Evolutionary conservation across 805 yeast species (phyloP), one percentile per base, ranked within the genome.

Genomic region (Starmera caribaea): DNA sequence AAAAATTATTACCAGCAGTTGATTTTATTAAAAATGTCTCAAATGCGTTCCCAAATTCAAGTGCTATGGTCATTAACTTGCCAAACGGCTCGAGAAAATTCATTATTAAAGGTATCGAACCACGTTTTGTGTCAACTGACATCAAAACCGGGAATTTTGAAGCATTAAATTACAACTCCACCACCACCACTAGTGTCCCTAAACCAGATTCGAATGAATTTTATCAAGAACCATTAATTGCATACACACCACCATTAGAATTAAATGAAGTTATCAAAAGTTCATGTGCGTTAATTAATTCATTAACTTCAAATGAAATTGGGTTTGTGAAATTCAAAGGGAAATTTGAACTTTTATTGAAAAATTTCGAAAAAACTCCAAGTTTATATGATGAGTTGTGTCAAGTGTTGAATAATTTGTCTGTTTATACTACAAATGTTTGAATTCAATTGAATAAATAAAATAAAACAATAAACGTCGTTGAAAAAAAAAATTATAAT

Each of bases 21-120:
- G 97, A 92, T 48, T 92, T 92, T 59, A 92, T 92, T 58, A 87
- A 90, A 52, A 90, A 92, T 55, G 97, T 90, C 16, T 81, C 89
- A 29, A 76, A 77, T 44, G 95, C 96, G 1, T 92, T 92, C 57
- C 80, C 83, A 14, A 75, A 79, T 50, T 87, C 96, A 3, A 81
- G 85, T 38, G 97, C 98, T 1, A 89, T 88, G 90, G 97, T 92
- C 13, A 76, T 90, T 39, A 68, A 75, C 33, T 71, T 77, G 6
- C 68, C 76, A 12, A 77, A 74, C 12, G 79, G 81, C 2, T 72
- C 73, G 43, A 80, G 86, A 53, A 83, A 81, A 58, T 92, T 92
- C 54, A 86, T 92, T 34, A 92, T 92, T 53, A 85, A 85, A 61
- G 97, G 98, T 11, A 85, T 92, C 42, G 88, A 84, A 57, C 97